Evolutionary conservation across 2,329 filamentous ascomycete species (phyloP).

Genomic region (Orbilia quercus): DNA sequence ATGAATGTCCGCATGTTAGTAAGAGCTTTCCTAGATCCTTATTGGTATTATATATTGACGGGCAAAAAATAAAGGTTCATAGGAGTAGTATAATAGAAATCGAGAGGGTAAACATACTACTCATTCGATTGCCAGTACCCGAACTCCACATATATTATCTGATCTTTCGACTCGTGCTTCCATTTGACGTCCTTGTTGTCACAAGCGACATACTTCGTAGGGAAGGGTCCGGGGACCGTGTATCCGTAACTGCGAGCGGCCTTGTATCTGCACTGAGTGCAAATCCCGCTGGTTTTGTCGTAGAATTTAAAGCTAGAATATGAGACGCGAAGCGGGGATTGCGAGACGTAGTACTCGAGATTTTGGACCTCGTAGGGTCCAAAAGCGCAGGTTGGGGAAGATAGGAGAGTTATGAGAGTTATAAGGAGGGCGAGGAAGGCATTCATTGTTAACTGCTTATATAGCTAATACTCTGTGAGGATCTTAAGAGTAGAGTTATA

Average conservation of each 20-base stretch:
- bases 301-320: slow-evolving; percentile 49
- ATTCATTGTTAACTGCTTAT: slow-evolving; percentile 29
- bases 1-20: not conserved
- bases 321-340: slow-evolving; percentile 28
- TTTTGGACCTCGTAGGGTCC: slow-evolving; percentile 41
- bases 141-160: slow-evolving; percentile 49
- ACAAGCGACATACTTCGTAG: slow-evolving; percentile 22
- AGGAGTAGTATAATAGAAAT: too few species aligned
- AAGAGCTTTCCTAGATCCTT: not conserved
- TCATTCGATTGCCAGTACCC: slow-evolving; percentile 21
- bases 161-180: slow-evolving; percentile 30
- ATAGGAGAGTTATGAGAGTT: slow-evolving; percentile 7
- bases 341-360: slow-evolving; percentile 49
- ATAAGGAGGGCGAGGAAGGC: slow-evolving; percentile 5
- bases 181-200: slow-evolving; percentile 40
- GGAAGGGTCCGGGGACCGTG: slow-evolving; percentile 9
- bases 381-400: slow-evolving; percentile 12
- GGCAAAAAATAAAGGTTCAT: too few species aligned
- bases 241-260: slow-evolving; percentile 15
- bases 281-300: slow-evolving; percentile 24
- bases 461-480: too few species aligned
- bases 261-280: slow-evolving; percentile 42
- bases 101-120: slow-evolving; percentile 19
- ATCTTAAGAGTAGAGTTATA: too few species aligned
- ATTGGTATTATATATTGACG: too few species aligned